Base-by-base conservation (phyloP, 1,284 basidiomycete species). In the Schizopora paradoxa region DNA sequence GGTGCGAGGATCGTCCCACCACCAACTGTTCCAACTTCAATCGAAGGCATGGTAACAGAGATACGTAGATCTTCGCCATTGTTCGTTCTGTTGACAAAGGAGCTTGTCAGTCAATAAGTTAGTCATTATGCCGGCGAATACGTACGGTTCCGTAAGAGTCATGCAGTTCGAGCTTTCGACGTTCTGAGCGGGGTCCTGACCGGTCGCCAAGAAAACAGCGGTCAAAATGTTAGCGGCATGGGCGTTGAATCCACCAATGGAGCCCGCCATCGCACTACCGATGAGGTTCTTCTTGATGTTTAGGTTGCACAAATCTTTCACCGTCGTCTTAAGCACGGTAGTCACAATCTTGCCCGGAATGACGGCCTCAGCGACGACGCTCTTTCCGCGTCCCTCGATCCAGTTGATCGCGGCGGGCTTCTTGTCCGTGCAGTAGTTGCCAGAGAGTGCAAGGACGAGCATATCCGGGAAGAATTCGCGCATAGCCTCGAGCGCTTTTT, bases 351-450 rank as follows among this genome's bases (percentile, higher is more conserved):
- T 79, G 0, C 94, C 95, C 0, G 94, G 90, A 19, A 99, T 72
- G 38, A 98, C 76, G 3, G 93, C 93, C 70, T 99, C 96, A 0
- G 93, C 94, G 37, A 98, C 94, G 18, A 99, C 89, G 47, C 86
- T 89, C 84, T 99, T 99, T 22, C 96, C 96, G 47, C 95, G 77
- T 1, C 96, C 96, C 67, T 98, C 95, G 57, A 99, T 98, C 96
- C 96, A 99, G 71, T 99, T 99, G 70, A 99, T 97, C 35, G 96
- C 96, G 6, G 95, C 92, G 0, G 96, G 91, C 73, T 99, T 99
- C 85, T 99, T 99, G 72, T 99, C 96, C 47, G 92, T 99, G 73
- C 96, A 99, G 66, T 98, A 99, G 68, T 99, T 99, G 42, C 95
- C 96, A 3, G 87, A 92, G 7, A 99, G 76, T 10, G 94, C 90